Conservation (phyloP, 2,329 filamentous ascomycete genomes). For the Plenodomus lindquistii region DNA sequence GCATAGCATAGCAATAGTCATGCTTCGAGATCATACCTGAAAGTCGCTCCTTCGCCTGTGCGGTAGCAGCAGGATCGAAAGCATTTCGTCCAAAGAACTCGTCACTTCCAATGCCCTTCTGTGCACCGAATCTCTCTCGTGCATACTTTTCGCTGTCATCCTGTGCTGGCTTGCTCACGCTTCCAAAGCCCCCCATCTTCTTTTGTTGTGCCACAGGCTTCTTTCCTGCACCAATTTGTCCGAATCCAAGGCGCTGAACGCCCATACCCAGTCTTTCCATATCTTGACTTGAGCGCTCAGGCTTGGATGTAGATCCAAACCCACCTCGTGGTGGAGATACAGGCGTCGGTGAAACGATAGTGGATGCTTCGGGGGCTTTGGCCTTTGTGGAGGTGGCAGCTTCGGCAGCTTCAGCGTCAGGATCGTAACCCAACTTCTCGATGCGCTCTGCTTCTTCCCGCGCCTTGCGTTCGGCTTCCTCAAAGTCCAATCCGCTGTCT, state of each 20-base stretch:
- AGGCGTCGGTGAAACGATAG: conserved; percentile 75
- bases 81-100: conserved; percentile 94
- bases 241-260: conserved; percentile 81
- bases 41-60: conserved; percentile 84
- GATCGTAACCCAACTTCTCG: conserved; percentile 92
- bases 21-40: conserved; percentile 50
- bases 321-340: conserved; percentile 66
- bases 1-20: background rate
- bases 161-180: conserved; percentile 71
- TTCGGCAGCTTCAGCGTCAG: conserved; percentile 71
- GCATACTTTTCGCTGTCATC: conserved; percentile 82
- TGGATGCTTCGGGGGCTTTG: conserved; percentile 54
- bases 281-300: conserved; percentile 68
- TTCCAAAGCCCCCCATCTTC: conserved; percentile 88
- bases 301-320: conserved; percentile 63
- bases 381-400: conserved; percentile 40
- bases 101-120: conserved; percentile 97
- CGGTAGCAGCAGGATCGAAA: conserved; percentile 78
- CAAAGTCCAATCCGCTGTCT: conserved; percentile 77
- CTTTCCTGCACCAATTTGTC: conserved; percentile 69
- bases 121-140: conserved; percentile 82
- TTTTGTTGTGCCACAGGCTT: conserved; percentile 66
- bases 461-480: conserved; percentile 94
- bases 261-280: conserved; percentile 91
- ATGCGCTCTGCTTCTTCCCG: conserved; percentile 97